phyloP scores from a whole-genome alignment of 2,329 filamentous ascomycete species.

The Sporothrix mexicana region DNA sequence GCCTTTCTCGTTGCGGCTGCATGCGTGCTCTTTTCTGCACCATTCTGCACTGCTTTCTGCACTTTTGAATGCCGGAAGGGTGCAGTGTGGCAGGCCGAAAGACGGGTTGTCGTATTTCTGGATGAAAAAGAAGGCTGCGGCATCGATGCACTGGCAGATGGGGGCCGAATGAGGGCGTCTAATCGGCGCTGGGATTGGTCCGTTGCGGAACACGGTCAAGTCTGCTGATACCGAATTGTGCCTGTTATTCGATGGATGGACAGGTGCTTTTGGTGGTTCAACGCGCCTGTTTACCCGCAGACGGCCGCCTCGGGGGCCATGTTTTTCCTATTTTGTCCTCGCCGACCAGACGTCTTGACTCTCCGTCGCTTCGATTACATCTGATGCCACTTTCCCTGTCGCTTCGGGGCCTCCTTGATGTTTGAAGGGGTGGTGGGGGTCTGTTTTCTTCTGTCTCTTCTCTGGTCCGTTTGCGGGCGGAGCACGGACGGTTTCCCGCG shows the following conservation, averaged over 20 bases:
- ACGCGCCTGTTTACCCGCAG: slow-evolving; percentile 13
- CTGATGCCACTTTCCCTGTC: too few relatives aligned
- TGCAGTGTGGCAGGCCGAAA: too few relatives aligned
- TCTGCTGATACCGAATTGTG: slow-evolving; percentile 1
- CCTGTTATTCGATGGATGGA: background rate
- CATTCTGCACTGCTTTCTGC: too few relatives aligned
- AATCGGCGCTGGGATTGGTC: slow-evolving; percentile 1
- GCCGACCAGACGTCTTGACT: too few relatives aligned
- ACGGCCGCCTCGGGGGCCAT: slow-evolving; percentile 19
- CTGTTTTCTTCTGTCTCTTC: background rate
- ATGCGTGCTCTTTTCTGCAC: background rate
- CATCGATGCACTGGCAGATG: slow-evolving; percentile 14
- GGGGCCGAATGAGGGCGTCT: slow-evolving; percentile 15
- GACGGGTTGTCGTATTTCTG: background rate
- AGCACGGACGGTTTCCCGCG: too few relatives aligned
- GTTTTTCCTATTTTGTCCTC: background rate
- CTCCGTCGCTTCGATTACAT: too few relatives aligned
- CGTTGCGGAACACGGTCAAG: background rate
- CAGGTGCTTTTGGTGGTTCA: background rate
- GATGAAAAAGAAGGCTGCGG: background rate
- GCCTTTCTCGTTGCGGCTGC: background rate
- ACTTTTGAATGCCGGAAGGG: slow-evolving; percentile 11
- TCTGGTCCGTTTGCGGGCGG: background rate
- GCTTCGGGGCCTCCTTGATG: too few relatives aligned
- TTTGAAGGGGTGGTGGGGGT: background rate